Base-by-base conservation (phyloP, 225 moss, liverwort and hornwort species). In the Physcomitrium patens region DNA sequence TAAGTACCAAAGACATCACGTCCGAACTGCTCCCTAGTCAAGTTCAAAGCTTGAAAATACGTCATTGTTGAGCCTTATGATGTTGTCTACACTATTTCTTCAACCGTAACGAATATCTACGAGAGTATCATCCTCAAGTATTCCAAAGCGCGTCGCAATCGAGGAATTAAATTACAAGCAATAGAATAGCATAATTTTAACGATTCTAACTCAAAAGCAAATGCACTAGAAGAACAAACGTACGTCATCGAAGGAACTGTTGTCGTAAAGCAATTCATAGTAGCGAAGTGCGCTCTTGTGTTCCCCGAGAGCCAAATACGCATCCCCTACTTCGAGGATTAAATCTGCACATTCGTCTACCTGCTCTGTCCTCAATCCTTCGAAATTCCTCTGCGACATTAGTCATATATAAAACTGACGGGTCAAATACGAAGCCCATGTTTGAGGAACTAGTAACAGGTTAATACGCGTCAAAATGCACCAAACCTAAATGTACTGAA, bases 251-350 rank as follows among this genome's bases (percentile, higher is more conserved):
- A 92, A 91, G 12, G 87, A 74, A 47, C 76, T 83, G 67, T 89
- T 89, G 63, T 88, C 92, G 77, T 77, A 83, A 53, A 99, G 91
- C 91, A 91, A 83, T 27, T 76, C 66, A 81, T 90, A 95, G 73
- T 86, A 95, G 59, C 81, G 86, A 63, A 93, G 87, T 24, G 95
- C 99, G 73, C 72, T 80, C 48, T 78, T 81, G 81, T 99, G 84
- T 83, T 99, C 99, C 69, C 86, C 89, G 78, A 99, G 78, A 24
- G 92, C 93, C 77, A 99, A 76, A 75, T 92, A 99, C 7, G 92
- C 95, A 84, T 99, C 99, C 63, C 95, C 99, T 54, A 95, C 95
- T 80, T 95, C 99, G 86, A 95, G 82, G 54, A 95, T 87, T 71
- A 99, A 77, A 86, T 95, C 99, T 12, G 89, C 92, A 82, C 84